phyloP scores from a whole-genome alignment of 2,329 filamentous ascomycete genomes.

The Neospermospora avenae region DNA sequence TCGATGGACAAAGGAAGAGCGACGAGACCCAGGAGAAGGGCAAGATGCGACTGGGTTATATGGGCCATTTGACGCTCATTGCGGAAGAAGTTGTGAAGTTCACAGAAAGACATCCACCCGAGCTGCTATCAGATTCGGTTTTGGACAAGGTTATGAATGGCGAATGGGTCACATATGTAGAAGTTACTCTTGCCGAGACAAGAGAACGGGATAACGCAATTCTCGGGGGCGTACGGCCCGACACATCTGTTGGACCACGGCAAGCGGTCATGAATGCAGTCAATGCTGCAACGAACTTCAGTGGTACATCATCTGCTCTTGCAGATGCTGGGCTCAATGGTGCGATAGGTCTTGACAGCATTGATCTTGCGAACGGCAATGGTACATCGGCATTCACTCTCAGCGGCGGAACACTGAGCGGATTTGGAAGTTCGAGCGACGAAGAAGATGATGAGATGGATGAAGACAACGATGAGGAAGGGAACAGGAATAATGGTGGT shows the following conservation, averaged over 20 bases:
- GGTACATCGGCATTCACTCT: slow-evolving; percentile 69
- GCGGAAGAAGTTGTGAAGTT: slow-evolving; percentile 99
- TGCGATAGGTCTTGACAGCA: slow-evolving; percentile 42
- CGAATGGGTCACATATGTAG: slow-evolving; percentile 93
- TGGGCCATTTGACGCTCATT: slow-evolving; percentile 96
- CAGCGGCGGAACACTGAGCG: slow-evolving; percentile 72
- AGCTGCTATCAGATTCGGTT: slow-evolving; percentile 78
- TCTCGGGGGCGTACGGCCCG: slow-evolving; percentile 87
- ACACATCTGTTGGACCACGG: slow-evolving; percentile 79
- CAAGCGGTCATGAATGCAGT: slow-evolving; percentile 58
- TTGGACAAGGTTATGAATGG: slow-evolving; percentile 85
- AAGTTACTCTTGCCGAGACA: slow-evolving; percentile 88
- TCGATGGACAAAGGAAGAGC: slow-evolving; percentile 82
- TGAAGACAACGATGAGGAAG: slow-evolving; percentile 70
- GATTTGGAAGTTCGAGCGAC: slow-evolving; percentile 91
- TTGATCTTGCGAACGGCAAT: slow-evolving; percentile 65
- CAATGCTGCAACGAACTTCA: slow-evolving; percentile 54
- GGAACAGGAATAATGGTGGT: slow-evolving; percentile 42
- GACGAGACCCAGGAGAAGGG: slow-evolving; percentile 80
- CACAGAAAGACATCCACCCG: slow-evolving; percentile 86
- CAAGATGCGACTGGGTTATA: slow-evolving; percentile 93
- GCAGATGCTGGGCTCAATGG: slow-evolving; percentile 80
- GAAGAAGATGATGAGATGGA: slow-evolving; percentile 96
- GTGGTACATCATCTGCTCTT: slow-evolving; percentile 60
- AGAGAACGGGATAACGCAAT: slow-evolving; percentile 98